These are phyloP conservation scores for Elsinoe arachidis DNA, from an alignment of 2,329 filamentous ascomycete species.

Conservation along the genomic window DNA sequence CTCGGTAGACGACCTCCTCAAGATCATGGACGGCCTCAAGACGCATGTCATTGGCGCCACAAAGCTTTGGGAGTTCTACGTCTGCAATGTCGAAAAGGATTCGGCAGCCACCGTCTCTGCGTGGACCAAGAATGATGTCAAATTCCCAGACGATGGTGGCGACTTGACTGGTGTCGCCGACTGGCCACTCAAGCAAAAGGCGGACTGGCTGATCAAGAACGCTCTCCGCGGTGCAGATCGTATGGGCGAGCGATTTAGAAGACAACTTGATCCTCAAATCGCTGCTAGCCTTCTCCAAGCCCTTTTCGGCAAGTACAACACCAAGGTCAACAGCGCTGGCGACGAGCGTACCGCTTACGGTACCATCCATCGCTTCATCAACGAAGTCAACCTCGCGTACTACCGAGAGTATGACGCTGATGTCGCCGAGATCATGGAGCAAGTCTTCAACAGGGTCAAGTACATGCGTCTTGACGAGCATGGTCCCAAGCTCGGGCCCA, in stretches of 20 bases:
- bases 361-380: slow-evolving; percentile 55
- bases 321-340: slow-evolving; percentile 39
- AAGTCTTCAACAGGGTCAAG: slow-evolving; percentile 89
- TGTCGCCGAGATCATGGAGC: slow-evolving; percentile 71
- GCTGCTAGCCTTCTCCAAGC: slow-evolving; percentile 60
- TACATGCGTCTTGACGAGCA: slow-evolving; percentile 89
- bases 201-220: slow-evolving; percentile 57
- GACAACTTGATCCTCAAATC: slow-evolving; percentile 59
- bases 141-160: slow-evolving; percentile 45
- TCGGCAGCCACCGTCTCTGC: slow-evolving; percentile 58
- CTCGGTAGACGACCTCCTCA: slow-evolving; percentile 61
- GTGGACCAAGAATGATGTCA: slow-evolving; percentile 57
- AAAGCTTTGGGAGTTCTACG: slow-evolving; percentile 89
- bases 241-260: slow-evolving; percentile 70
- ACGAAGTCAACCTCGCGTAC: slow-evolving; percentile 77
- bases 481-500: slow-evolving; percentile 75
- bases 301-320: slow-evolving; percentile 61
- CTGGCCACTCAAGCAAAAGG: slow-evolving; percentile 51
- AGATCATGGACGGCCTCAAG: slow-evolving; percentile 78
- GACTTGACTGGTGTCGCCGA: slow-evolving; percentile 46
- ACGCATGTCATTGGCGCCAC: slow-evolving; percentile 67
- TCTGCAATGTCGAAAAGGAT: slow-evolving; percentile 67
- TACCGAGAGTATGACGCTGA: slow-evolving; percentile 91
- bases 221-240: slow-evolving; percentile 63
- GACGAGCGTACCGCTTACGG: slow-evolving; percentile 44